Base-by-base conservation (phyloP, 202 grass and related monocot genomes). In the Eragrostis tef region DNA sequence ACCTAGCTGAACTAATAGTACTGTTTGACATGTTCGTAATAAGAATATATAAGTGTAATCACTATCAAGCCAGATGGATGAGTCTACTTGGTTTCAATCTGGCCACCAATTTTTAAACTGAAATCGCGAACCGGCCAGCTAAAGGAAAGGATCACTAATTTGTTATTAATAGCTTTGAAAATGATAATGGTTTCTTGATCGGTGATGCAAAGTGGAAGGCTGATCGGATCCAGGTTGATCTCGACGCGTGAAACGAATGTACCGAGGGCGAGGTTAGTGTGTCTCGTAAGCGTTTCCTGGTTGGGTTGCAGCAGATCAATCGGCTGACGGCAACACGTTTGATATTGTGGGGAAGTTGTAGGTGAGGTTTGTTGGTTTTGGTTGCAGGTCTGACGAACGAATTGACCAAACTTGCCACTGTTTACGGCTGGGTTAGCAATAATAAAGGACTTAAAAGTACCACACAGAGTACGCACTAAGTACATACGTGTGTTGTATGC, bases 301-400 rank as follows among this genome's bases (percentile, higher is more conserved):
- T 44, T 61, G 73, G 58, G 24, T 61, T 27, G 22, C 20, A 24
- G 58, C 16, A 70, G 22, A 70, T 65, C 29, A 22, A 60, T 78
- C 54, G 7, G 41, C 64, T 71, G 87, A 89, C 51, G 72, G 64
- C 65, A 49, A 89, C 83, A 3, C 73, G 47, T 39, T 43, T 63
- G 11, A 25, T 44, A 6, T 8, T 51, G 46, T 50, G 26, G 27
- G 66, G 79, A 34, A 54, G 68, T 78, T 86, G 64, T 82, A 67
- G 87, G 87, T 89, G 78, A 77, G 87, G 65, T 80, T 70, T 52
- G 65, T 89, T 86, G 78, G 72, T 86, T 79, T 52, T 79, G 58
- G 73, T 49, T 81, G 57, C 29, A 73, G 50, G 43, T 48, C 70
- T 29, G 42, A 67, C 27, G 56, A 71, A 43, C 78, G 72, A 67